phyloP scores from a whole-genome alignment of 805 yeast genomes.

The Maudiozyma bulderi region DNA sequence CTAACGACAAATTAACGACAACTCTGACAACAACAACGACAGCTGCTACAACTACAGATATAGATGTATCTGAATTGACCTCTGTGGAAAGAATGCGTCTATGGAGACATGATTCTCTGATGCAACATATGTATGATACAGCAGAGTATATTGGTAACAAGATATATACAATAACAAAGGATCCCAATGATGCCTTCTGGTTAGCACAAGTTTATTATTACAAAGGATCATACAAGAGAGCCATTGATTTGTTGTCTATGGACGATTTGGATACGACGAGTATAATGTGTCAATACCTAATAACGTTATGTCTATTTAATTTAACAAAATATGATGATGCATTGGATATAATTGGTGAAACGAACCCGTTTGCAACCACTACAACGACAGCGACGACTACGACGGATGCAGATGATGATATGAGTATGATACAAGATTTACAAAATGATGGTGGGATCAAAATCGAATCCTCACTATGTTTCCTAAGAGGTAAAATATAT shows the following conservation, averaged over 20 bases:
- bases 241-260: constrained; percentile 56
- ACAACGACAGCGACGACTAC: not conserved
- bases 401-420: not conserved
- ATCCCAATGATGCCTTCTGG: constrained; percentile 94
- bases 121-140: constrained; percentile 84
- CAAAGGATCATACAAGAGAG: constrained; percentile 69
- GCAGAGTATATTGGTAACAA: constrained; percentile 92
- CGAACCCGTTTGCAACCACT: constrained; percentile 53
- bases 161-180: constrained; percentile 70
- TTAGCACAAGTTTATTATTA: constrained; percentile 80
- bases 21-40: constrained; percentile 15
- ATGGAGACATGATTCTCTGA: constrained; percentile 89
- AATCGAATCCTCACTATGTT: constrained; percentile 80
- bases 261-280: constrained; percentile 45
- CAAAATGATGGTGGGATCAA: constrained; percentile 69
- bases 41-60: constrained; percentile 12
- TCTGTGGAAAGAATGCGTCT: constrained; percentile 78
- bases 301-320: constrained; percentile 64
- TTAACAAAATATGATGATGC: constrained; percentile 83
- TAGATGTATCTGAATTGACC: constrained; percentile 32
- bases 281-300: constrained; percentile 71
- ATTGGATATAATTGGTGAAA: constrained; percentile 71
- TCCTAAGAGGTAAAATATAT: constrained; percentile 72
- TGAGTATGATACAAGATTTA: constrained; percentile 4
- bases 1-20: not conserved